Base-by-base conservation (phyloP, 495 filamentous ascomycete species). In the Pyrenula aspistea region DNA sequence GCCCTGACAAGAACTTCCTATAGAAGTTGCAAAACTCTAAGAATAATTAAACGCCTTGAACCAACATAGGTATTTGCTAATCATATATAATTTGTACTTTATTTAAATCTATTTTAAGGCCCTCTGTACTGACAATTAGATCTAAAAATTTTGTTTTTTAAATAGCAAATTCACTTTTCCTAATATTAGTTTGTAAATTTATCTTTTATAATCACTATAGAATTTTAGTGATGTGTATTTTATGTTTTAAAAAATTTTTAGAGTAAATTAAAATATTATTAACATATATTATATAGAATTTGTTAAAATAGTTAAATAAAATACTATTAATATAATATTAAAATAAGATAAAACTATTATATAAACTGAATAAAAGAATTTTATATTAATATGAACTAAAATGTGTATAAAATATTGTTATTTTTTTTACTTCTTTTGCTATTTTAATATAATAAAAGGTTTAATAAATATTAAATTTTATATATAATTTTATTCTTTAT, bases 131-230 rank as follows among this genome's bases (percentile, higher is more conserved):
- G 4, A 52, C 20, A 52, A 52, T 52, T 10, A 21, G 20, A 10
- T 24, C 20, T 52, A 52, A 52, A 52, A 52, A 52, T 51, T 22
- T 42, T 22, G 52, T 24, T 22, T 59, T 31, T 12, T 23, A 59
- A 49, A 59, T 55, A 49, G 24, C 31, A 59, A 59, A 61, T 49
- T 58, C 54, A 59, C 54, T 59, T 49, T 60, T 60, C 23, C 58
- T 59, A 54, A 57, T 59, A 54, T 19, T n/a, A 59, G 51, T 54
- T 55, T 31, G 21, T 55, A 59, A 59, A 59, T 49, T 58, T 59
- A 59, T 59, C 53, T 49, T 60, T 60, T 31, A n/a, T 60, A 53
- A 54, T 36, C 58, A 60, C 59, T 55, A 54, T 24, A 19, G 23
- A 55, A 51, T 19, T 20, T 52, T 52, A 8, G 8, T 52, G 4